Conservation (phyloP, 345 rosid genomes). For the Mangifera indica region DNA sequence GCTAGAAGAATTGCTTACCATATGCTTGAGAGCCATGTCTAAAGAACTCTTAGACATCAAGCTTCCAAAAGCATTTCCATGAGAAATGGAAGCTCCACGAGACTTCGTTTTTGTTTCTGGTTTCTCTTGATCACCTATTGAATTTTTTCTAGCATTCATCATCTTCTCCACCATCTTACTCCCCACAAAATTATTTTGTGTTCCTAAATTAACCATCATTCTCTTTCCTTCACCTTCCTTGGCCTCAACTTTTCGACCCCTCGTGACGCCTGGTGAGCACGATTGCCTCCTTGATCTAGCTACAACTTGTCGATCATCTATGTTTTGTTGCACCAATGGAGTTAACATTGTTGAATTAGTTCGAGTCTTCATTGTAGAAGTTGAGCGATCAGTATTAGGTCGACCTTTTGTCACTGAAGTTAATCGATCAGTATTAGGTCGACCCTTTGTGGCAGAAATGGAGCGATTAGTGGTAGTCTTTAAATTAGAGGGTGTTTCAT, state of each 20-base stretch:
- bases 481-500: conserved; percentile 41
- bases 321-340: too few relatives aligned
- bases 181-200: conserved; percentile 29
- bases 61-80: conserved; percentile 16
- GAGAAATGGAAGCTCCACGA: background rate
- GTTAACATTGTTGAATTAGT: background rate
- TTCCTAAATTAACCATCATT: background rate
- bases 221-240: background rate
- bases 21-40: conserved; percentile 23
- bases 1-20: conserved; percentile 11
- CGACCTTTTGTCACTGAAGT: too few relatives aligned
- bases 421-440: conserved; percentile 22
- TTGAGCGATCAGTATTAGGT: too few relatives aligned
- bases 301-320: background rate
- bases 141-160: conserved; percentile 56
- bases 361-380: too few relatives aligned
- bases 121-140: conserved; percentile 18
- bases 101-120: conserved; percentile 22
- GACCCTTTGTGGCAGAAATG: conserved; percentile 37
- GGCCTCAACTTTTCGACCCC: conserved; percentile 35
- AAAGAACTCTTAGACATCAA: conserved; percentile 21
- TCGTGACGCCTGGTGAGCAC: conserved; percentile 42
- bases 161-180: conserved; percentile 67
- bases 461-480: conserved; percentile 30
- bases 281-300: conserved; percentile 39